These are phyloP conservation scores for Rhizopogon vulgaris DNA, from an alignment of 768 basidiomycete genomes.

Conservation along the genomic window DNA sequence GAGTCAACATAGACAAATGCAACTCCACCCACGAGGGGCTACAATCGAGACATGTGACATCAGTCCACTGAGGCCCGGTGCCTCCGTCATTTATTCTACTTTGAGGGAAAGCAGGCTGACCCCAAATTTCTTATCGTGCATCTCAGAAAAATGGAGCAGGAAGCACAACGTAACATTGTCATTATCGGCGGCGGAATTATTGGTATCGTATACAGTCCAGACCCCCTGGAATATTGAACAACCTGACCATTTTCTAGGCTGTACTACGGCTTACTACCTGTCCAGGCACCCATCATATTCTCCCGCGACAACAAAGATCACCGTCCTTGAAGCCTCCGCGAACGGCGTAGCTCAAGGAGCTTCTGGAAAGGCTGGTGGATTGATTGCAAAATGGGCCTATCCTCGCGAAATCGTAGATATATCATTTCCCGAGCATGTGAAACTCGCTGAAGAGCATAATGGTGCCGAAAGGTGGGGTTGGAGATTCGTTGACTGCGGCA, in stretches of 20 bases:
- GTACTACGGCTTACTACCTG: slow-evolving; percentile 78
- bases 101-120: not conserved
- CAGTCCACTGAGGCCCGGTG: not conserved
- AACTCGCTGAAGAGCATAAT: slow-evolving; percentile 61
- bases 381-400: slow-evolving; percentile 84
- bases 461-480: slow-evolving; percentile 80
- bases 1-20: not conserved
- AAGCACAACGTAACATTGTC: slow-evolving; percentile 40
- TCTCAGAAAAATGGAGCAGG: slow-evolving; percentile 13
- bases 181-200: slow-evolving; percentile 87
- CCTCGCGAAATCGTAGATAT: slow-evolving; percentile 62
- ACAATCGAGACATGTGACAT: too few relatives aligned
- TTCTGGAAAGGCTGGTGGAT: slow-evolving; percentile 79
- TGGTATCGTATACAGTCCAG: slow-evolving; percentile 28
- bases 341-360: slow-evolving; percentile 70
- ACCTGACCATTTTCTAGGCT: slow-evolving; percentile 13
- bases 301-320: slow-evolving; percentile 37
- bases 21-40: not conserved
- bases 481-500: slow-evolving; percentile 66
- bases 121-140: not conserved
- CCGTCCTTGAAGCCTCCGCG: slow-evolving; percentile 66
- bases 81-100: too few relatives aligned
- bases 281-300: slow-evolving; percentile 48
- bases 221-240: not conserved
- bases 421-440: slow-evolving; percentile 63